Evolutionary conservation across 805 yeast species (phyloP).

Genomic region (Nakazawaea holstii): DNA sequence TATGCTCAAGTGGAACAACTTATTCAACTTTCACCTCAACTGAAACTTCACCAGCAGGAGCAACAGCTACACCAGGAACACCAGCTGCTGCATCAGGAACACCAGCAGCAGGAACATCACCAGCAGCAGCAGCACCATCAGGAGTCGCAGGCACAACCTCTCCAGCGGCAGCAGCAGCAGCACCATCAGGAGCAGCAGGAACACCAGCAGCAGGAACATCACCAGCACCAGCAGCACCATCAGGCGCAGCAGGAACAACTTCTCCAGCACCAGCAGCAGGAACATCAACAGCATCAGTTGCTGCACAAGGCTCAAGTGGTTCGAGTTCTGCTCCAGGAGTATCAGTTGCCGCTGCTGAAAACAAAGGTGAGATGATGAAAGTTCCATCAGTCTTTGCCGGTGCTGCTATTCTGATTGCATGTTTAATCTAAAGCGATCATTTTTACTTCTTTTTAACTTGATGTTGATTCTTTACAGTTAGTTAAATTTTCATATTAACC

Average conservation of each 20-base stretch:
- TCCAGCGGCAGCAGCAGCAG: too few species aligned
- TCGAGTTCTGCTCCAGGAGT: conserved; percentile 12
- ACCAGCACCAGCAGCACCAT: neutral
- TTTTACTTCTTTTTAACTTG: neutral
- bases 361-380: neutral
- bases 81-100: conserved; percentile 12
- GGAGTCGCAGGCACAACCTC: neutral
- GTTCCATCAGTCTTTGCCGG: neutral
- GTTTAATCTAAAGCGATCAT: neutral
- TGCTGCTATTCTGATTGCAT: neutral
- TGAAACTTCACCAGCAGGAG: conserved; percentile 15
- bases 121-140: neutral
- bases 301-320: neutral
- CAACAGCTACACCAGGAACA: conserved; percentile 15
- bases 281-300: neutral
- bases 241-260: neutral
- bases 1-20: conserved; percentile 4
- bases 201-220: neutral
- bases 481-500: neutral
- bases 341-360: neutral
- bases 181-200: too few species aligned
- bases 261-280: too few species aligned
- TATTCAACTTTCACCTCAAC: conserved; percentile 8
- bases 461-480: neutral
- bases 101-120: neutral